Evolutionary conservation across 371 early-diverging fungal genomes (phyloP), one percentile per base, ranked within the genome.

Genomic region (Batrachochytrium dendrobatidis): DNA sequence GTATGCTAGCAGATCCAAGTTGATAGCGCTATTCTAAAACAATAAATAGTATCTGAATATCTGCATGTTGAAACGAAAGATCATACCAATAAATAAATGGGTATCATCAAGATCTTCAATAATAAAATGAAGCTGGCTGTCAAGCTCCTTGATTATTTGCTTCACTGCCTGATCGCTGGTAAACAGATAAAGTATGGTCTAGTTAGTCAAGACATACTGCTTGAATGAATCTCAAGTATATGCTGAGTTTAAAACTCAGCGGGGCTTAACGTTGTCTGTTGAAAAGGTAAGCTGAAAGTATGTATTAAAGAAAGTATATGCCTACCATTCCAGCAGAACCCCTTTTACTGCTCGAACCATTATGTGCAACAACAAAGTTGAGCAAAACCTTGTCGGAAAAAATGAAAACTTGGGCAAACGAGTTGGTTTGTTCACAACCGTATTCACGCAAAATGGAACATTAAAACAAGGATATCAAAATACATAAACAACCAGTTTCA

Each of bases 61-160:
- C n/a, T n/a, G n/a, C n/a, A n/a, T n/a, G n/a, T n/a, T n/a, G n/a
- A n/a, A n/a, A n/a, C n/a, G n/a, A n/a, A n/a, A n/a, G n/a, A n/a
- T n/a, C n/a, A n/a, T 2, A 85, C 74, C 87, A 29, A 92, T 83
- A 65, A 91, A 89, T 58, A 91, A 68, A 63, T 92, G 92, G 0
- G 87, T 90, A 1, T 85, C 88, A 74, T 92, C 92, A 34, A 92
- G 74, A 61, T 92, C 91, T 70, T 88, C 87, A 59, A 92, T 86
- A 20, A 92, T 84, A 66, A 92, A 90, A 32, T 86, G 79, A 46
- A 77, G 51, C 43, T 80, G 74, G 60, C 83, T 76, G 68, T 92
- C 84, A 58, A 92, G 70, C 30, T 82, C 82, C 30, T 87, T 65
- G 61, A 91, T 81, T 33, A 92, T 85, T 68, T 87, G 86, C 60